A percentile compares a stretch with the other conserved stretches of the same genome.
phyloP scores from a whole-genome alignment of 2,329 filamentous ascomycete species.

The Plenodomus biglobosus region DNA sequence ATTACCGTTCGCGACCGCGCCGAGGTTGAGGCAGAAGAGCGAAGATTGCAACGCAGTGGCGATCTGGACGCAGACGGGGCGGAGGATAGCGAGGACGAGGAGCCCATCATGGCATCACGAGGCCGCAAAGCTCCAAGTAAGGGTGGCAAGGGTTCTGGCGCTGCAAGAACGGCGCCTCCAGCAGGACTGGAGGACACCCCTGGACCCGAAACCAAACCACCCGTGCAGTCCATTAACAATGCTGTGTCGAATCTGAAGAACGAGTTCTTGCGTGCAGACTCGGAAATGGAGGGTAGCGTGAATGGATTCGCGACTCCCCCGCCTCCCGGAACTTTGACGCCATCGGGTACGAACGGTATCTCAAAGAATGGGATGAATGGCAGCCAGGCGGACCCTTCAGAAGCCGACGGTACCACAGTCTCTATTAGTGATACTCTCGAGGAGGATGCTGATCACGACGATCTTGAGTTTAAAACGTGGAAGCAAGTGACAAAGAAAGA shows the following conservation, averaged over 20 bases:
- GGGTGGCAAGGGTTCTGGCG: slow-evolving; percentile 65
- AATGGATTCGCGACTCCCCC: slow-evolving; percentile 87
- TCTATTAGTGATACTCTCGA: slow-evolving; percentile 68
- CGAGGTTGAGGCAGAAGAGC: slow-evolving; percentile 75
- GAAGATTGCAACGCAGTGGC: slow-evolving; percentile 73
- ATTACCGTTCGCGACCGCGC: slow-evolving; percentile 86
- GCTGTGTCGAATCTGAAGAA: slow-evolving; percentile 55
- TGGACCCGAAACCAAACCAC: slow-evolving; percentile 71
- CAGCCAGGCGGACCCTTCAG: slow-evolving; percentile 82
- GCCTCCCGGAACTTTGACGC: slow-evolving; percentile 70
- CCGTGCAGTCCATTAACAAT: slow-evolving; percentile 59
- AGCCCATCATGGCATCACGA: slow-evolving; percentile 96
- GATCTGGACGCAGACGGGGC: slow-evolving; percentile 79
- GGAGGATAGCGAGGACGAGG: slow-evolving; percentile 88
- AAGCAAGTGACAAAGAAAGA: slow-evolving; percentile 99
- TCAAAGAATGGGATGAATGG: slow-evolving; percentile 59
- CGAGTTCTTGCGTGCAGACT: slow-evolving; percentile 64
- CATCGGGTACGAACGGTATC: slow-evolving; percentile 68
- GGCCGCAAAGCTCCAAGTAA: slow-evolving; percentile 83
- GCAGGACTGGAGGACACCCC: slow-evolving; percentile 80
- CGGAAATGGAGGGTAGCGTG: slow-evolving; percentile 77
- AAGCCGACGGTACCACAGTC: slow-evolving; percentile 72
- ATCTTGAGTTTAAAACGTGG: slow-evolving; percentile 93
- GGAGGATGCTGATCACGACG: slow-evolving; percentile 82
- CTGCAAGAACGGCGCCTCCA: slow-evolving; percentile 70